A percentile compares a stretch with the other conserved stretches of the same genome.
phyloP scores from a whole-genome alignment of 257 asterid species.

The Lithospermum erythrorhizon region DNA sequence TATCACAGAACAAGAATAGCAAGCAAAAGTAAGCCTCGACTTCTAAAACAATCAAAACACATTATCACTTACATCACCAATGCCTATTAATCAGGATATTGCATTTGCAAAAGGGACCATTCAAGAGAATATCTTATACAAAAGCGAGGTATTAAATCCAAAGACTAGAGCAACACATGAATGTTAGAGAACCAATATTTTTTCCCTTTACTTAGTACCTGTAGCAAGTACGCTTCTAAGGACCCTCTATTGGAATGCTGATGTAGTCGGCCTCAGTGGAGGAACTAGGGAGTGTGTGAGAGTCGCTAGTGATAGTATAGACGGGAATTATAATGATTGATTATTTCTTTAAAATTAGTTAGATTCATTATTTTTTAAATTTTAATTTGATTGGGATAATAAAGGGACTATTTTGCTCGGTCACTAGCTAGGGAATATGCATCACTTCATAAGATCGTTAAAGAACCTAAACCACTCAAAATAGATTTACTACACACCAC shows the following conservation, averaged over 20 bases:
- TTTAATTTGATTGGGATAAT: no score
- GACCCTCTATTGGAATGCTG: conserved; percentile 46
- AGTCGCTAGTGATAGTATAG: no score
- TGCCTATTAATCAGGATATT: no score
- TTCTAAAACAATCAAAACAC: neutral
- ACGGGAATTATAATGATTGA: no score
- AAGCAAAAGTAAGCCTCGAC: neutral
- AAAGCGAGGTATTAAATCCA: no score
- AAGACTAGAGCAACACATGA: neutral
- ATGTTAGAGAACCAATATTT: neutral
- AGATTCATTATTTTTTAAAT: no score
- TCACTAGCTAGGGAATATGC: conserved; percentile 6
- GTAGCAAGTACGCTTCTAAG: conserved; percentile 53
- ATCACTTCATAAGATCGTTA: neutral
- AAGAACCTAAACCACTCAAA: neutral
- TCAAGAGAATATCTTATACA: no score
- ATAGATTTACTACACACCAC: neutral
- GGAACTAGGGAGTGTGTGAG: no score
- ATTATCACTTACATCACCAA: no score
- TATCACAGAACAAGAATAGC: neutral
- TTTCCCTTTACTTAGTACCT: conserved; percentile 29
- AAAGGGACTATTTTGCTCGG: no score
- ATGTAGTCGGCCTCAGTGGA: conserved; percentile 45
- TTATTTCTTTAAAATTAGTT: no score
- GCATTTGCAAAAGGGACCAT: no score